Conservation (phyloP, 495 filamentous ascomycete genomes). For the Sordaria brevicollis region DNA sequence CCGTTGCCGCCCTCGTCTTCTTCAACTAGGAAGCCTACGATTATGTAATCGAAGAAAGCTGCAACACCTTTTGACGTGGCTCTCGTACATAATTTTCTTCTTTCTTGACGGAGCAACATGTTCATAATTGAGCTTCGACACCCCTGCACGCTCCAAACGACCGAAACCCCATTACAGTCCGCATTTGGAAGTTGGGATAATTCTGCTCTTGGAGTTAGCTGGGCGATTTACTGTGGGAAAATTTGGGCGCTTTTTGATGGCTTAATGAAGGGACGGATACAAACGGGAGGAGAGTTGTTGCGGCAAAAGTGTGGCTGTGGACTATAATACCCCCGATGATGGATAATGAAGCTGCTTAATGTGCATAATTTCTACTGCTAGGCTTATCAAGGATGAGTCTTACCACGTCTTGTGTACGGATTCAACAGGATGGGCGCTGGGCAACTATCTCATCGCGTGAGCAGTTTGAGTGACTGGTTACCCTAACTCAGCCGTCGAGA, state of each 20-base stretch:
- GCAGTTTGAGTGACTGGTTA: not conserved
- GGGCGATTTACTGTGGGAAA: not conserved
- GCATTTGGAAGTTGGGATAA: not conserved
- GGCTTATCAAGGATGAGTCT: not conserved
- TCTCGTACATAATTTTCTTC: not conserved
- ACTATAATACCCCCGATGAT: not conserved
- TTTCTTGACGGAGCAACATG: not conserved
- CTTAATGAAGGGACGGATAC: not conserved
- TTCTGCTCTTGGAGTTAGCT: not conserved
- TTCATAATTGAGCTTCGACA: not conserved
- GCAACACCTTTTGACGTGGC: not conserved
- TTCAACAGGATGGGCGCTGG: not conserved
- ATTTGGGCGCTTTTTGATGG: not conserved
- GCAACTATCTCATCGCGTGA: not conserved
- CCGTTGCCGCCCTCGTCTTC: constrained; percentile 25
- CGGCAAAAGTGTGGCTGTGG: not conserved
- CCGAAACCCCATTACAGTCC: not conserved
- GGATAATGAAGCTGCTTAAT: not conserved
- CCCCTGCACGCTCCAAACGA: not conserved
- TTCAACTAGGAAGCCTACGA: constrained; percentile 21
- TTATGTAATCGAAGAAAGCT: not conserved
- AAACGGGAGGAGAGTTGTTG: not conserved
- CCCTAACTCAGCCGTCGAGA: not conserved
- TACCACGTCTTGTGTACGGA: not conserved
- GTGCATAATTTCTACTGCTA: not conserved